A percentile compares a stretch with the other conserved stretches of the same genome.
These are phyloP conservation scores for Ophiosphaerella herpotricha DNA, from an alignment of 2,329 filamentous ascomycete genomes.

Conservation along the genomic window DNA sequence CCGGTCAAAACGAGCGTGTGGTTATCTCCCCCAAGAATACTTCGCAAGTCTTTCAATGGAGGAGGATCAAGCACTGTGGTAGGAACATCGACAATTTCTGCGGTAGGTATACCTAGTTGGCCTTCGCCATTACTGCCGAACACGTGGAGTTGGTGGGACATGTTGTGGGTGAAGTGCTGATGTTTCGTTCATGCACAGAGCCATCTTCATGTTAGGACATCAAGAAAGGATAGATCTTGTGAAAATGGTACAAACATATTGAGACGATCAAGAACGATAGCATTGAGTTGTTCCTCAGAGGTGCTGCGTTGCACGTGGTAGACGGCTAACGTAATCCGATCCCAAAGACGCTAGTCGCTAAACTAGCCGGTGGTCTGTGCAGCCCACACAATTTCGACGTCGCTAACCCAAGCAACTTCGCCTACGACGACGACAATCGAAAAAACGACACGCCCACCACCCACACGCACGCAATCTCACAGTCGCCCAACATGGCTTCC, in stretches of 20 bases:
- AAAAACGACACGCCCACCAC: constrained; percentile 29
- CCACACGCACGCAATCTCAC: constrained; percentile 39
- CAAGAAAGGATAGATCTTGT: no score
- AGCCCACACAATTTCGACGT: constrained; percentile 12
- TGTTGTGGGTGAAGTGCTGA: not conserved
- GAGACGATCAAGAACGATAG: no score
- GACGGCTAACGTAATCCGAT: constrained; percentile 1
- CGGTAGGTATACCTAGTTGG: constrained; percentile 56
- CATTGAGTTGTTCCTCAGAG: not conserved
- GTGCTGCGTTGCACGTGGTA: not conserved
- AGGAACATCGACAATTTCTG: constrained; percentile 42
- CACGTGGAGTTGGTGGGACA: constrained; percentile 43
- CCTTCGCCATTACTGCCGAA: constrained; percentile 60
- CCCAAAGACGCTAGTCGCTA: constrained; percentile 15
- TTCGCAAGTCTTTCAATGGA: constrained; percentile 12
- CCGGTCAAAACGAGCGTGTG: constrained; percentile 77
- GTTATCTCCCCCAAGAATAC: constrained; percentile 74
- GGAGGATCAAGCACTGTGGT: constrained; percentile 8
- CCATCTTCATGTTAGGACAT: not conserved
- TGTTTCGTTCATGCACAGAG: not conserved
- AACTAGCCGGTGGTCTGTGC: constrained; percentile 8
- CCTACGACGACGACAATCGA: constrained; percentile 29
- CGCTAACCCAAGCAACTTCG: constrained; percentile 21
- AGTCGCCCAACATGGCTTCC: constrained; percentile 47
- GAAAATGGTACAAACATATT: no score